These are phyloP conservation scores for Mycena leptocephala DNA, from an alignment of 768 basidiomycete genomes.

Conservation along the genomic window DNA sequence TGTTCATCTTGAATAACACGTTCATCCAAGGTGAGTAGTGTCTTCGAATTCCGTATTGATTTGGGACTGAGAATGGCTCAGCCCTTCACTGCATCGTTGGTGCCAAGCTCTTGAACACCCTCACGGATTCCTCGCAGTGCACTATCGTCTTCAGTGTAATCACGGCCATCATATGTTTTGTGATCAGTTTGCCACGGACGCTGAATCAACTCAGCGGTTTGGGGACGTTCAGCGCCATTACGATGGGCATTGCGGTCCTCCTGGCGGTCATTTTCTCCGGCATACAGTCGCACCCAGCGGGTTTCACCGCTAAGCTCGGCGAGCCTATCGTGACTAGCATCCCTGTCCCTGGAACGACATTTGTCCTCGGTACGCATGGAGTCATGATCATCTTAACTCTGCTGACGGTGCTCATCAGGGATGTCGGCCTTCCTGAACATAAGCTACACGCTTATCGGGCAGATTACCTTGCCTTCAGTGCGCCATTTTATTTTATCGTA, in stretches of 20 bases:
- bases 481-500: background rate
- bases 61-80: background rate
- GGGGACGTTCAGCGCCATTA: conserved; percentile 57
- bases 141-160: conserved; percentile 59
- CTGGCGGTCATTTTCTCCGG: conserved; percentile 60
- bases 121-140: conserved; percentile 58
- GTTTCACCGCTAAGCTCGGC: conserved; percentile 49
- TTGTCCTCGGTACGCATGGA: conserved; percentile 48
- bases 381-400: background rate
- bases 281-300: conserved; percentile 58
- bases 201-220: conserved; percentile 58
- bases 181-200: conserved; percentile 61
- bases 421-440: conserved; percentile 66
- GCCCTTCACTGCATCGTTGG: conserved; percentile 62
- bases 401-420: conserved; percentile 37
- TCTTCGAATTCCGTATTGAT: background rate
- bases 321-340: conserved; percentile 54
- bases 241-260: conserved; percentile 64
- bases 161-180: conserved; percentile 56
- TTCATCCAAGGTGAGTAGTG: conserved; percentile 61
- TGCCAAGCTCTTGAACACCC: conserved; percentile 61
- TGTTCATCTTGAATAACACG: conserved; percentile 71
- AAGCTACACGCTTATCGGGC: conserved; percentile 61
- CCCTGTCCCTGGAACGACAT: conserved; percentile 57
- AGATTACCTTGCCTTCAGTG: conserved; percentile 55